A percentile compares a stretch with the other conserved stretches of the same genome.
These are phyloP conservation scores for Cordyceps javanica DNA, from an alignment of 2,329 filamentous ascomycete species.

Conservation along the genomic window DNA sequence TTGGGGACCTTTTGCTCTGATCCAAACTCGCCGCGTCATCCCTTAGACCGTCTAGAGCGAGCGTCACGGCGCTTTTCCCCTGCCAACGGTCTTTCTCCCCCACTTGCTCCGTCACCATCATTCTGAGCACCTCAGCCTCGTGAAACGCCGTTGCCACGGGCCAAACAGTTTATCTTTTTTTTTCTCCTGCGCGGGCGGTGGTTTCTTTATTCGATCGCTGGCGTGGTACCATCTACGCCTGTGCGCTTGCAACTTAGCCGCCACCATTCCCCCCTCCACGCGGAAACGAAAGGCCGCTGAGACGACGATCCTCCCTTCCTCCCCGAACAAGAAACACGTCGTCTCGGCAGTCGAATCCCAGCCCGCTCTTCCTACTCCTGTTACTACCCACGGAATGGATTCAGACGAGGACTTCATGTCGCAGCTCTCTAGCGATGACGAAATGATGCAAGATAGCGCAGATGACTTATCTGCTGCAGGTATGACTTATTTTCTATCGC, in stretches of 20 bases:
- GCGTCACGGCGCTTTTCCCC: too few species aligned
- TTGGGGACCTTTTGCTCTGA: too few species aligned
- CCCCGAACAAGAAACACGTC: constrained; percentile 49
- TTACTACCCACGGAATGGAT: constrained; percentile 68
- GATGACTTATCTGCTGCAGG: constrained; percentile 55
- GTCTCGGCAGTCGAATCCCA: constrained; percentile 42
- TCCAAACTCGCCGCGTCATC: too few species aligned
- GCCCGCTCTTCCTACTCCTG: constrained; percentile 51
- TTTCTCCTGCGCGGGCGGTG: too few species aligned
- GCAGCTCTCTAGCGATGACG: constrained; percentile 66
- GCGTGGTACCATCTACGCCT: not conserved
- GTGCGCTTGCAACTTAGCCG: constrained; percentile 20
- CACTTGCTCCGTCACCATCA: not conserved
- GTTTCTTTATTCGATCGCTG: not conserved
- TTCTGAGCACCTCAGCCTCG: too few species aligned
- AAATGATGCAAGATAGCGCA: constrained; percentile 71
- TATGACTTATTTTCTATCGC: constrained; percentile 20
- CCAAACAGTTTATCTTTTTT: too few species aligned
- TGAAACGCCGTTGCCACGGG: too few species aligned
- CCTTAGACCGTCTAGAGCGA: too few species aligned
- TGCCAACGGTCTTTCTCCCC: too few species aligned
- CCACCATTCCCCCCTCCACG: constrained; percentile 54
- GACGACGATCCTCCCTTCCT: constrained; percentile 49
- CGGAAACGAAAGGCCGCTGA: constrained; percentile 61
- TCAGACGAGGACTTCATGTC: constrained; percentile 94